Conservation (phyloP, 768 basidiomycete genomes). For the Solioccasus polychromus region DNA sequence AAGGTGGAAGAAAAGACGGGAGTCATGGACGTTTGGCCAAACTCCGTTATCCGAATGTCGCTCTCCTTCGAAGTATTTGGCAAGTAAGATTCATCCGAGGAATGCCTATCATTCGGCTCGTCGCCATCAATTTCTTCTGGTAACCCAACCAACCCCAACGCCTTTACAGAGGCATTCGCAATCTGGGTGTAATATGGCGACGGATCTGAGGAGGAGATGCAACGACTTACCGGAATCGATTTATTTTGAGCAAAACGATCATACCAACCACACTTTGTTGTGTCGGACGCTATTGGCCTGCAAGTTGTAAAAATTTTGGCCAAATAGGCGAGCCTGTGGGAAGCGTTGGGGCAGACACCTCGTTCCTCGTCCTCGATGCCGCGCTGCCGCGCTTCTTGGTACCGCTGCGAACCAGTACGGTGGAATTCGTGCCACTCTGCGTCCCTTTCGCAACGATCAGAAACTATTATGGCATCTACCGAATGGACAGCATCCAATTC, state of each 20-base stretch:
- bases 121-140: slow-evolving; percentile 8
- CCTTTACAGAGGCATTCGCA: slow-evolving; percentile 10
- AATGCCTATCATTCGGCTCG: slow-evolving; percentile 1
- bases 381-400: slow-evolving; percentile 6
- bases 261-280: slow-evolving; percentile 59
- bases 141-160: slow-evolving; percentile 9
- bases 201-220: neutral
- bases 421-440: slow-evolving; percentile 38
- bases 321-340: slow-evolving; percentile 40
- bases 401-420: slow-evolving; percentile 13
- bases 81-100: neutral
- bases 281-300: slow-evolving; percentile 41
- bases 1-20: neutral
- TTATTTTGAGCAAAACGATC: slow-evolving; percentile 36
- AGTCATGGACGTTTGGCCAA: neutral
- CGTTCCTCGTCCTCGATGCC: slow-evolving; percentile 33
- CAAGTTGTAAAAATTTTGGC: slow-evolving; percentile 49
- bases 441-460: slow-evolving; percentile 16
- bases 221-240: slow-evolving; percentile 24
- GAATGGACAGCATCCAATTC: slow-evolving; percentile 34
- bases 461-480: slow-evolving; percentile 32
- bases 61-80: neutral
- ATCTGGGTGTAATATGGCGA: slow-evolving; percentile 16
- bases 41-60: neutral
- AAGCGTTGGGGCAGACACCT: slow-evolving; percentile 35